Base-by-base conservation (phyloP, 768 basidiomycete species). In the Suillus paluster region DNA sequence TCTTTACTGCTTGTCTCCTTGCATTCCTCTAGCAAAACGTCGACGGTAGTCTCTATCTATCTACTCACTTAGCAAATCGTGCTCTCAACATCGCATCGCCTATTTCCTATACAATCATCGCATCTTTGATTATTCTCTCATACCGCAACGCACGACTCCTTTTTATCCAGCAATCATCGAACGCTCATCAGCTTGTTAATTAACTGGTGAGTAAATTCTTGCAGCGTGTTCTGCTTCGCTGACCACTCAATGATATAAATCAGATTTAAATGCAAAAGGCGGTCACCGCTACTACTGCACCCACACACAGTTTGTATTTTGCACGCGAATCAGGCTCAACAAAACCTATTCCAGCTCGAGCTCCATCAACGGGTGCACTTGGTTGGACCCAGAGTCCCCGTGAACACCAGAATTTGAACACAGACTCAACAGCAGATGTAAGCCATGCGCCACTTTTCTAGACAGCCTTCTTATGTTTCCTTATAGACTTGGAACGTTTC, bases 241-340 rank as follows among this genome's bases (percentile, higher is more conserved):
- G 36, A 71, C 69, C 67, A 73, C 69, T 71, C 67, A 65, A 15
- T 38, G 44, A 52, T 66, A 70, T 69, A 66, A 65, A 33, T 68
- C 70, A 79, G 74, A 78, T 84, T 85, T 84, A 84, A 84, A 90
- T 90, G 87, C 85, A 84, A 83, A 82, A 84, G 79, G 81, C 83
- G 81, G 85, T 87, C 78, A 82, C 85, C 81, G 77, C 83, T 70
- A 72, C 80, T 79, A 79, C 83, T 65, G 79, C 78, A 71, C 59
- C 75, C 62, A 66, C 63, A 62, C 65, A 74, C 73, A 74, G 64
- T 72, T 52, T 71, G 72, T 75, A 75, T 67, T 57, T 63, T 73
- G 73, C 73, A 76, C 70, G 70, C 70, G 73, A 75, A 76, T 75
- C 75, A 69, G 73, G 67, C 42, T 64, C 72, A 68, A 68, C 71